Evolutionary conservation across 345 rosid genomes (phyloP), one percentile per base, ranked within the genome.

Genomic region (Laguncularia racemosa): DNA sequence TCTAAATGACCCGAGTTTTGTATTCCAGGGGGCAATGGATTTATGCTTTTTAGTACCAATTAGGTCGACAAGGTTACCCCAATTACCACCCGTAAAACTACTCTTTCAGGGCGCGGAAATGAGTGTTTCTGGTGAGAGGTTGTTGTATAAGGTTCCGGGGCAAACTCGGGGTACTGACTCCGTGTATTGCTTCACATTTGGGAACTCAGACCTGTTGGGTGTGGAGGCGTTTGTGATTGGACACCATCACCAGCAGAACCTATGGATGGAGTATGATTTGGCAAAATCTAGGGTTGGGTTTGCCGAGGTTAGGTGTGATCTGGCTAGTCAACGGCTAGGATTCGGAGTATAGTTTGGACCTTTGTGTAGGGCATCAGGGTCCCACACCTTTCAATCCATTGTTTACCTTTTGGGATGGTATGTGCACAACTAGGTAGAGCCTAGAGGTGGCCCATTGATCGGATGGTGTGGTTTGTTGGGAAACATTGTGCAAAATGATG

Each of bases 21-120:
- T 88, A 3, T 91, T 91, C 50, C 92, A 91, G 73, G 96, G 95
- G 44, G 88, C 95, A 2, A 91, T 91, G 98, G 96, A 91, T 70
- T 65, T 88, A 48, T 91, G 96, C 63, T 91, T 81, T 67, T 63
- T 60, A 53, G 64, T 84, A 50, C 84, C 86, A 0, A 59, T 57
- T 20, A 62, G 47, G 49, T 75, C 61, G 48, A 46, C 55, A 12
- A 38, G 14, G 0, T 15, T 82, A 12, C 83, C 82, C 4, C 69
- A 45, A 28, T 52, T 86, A 45, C 96, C 98, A 0, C 64, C 83
- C 0, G 93, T 92, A 47, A 78, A 78, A 15, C 23, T 88, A 20
- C 82, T 86, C 55, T 92, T 92, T 47, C 64, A 55, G 57, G 98
- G 98, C 1, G 96, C 96, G 1, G 95, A 92, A 60, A 86, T 92